Conservation (phyloP, 768 basidiomycete genomes). For the Chalciporus sphaerocephalus region DNA sequence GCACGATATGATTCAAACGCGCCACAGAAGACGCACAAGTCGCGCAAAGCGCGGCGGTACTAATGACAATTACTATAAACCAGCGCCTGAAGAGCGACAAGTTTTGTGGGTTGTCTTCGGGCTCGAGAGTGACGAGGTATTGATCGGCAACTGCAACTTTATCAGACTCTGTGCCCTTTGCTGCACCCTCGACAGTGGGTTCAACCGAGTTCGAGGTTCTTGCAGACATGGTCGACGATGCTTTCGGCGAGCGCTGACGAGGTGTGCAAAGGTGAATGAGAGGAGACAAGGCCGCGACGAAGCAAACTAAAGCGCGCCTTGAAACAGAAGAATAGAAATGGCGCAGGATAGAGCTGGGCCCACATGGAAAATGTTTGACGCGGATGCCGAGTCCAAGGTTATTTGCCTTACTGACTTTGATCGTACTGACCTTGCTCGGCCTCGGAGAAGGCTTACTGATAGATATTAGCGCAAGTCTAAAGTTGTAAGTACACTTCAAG, state of each 20-base stretch:
- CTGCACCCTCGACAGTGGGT: slow-evolving; percentile 6
- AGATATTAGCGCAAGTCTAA: too few species aligned
- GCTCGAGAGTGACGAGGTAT: slow-evolving; percentile 36
- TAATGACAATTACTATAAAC: slow-evolving; percentile 45
- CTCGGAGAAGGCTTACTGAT: too few species aligned
- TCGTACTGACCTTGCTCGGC: too few species aligned
- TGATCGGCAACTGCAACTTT: slow-evolving; percentile 7
- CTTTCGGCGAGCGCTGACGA: background rate
- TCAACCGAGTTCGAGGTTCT: slow-evolving; percentile 4
- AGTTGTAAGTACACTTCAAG: too few species aligned
- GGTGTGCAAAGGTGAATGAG: background rate
- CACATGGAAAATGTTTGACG: background rate
- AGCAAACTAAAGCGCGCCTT: background rate
- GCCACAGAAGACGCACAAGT: slow-evolving; percentile 57
- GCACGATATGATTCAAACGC: slow-evolving; percentile 19
- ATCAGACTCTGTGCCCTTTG: slow-evolving; percentile 1
- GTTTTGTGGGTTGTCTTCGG: slow-evolving; percentile 40
- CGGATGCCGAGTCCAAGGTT: background rate
- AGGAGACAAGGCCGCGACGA: background rate
- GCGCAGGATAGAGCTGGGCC: background rate
- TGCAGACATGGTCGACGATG: slow-evolving; percentile 2
- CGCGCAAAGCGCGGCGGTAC: slow-evolving; percentile 45
- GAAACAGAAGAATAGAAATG: slow-evolving; percentile 6
- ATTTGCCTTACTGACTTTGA: too few species aligned
- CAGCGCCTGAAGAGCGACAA: slow-evolving; percentile 42